Conservation (phyloP, 2,329 filamentous ascomycete genomes). For the Graphium sp. region DNA sequence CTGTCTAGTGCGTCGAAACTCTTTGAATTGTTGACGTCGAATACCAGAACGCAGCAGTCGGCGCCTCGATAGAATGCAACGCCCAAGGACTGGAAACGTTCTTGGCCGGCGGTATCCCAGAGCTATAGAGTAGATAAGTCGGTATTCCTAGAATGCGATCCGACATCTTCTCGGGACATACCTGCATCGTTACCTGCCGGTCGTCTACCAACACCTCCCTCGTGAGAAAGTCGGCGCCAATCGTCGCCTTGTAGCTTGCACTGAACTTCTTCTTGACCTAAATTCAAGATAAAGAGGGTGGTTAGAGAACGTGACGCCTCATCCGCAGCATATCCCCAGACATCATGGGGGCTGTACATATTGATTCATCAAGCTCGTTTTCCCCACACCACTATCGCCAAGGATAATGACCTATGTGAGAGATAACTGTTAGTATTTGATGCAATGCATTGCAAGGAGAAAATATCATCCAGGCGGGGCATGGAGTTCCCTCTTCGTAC, state of each 20-base stretch:
- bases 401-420: conserved; percentile 79
- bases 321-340: too few relatives aligned
- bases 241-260: conserved; percentile 98
- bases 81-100: conserved; percentile 91
- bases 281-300: conserved; percentile 3
- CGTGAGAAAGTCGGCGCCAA: conserved; percentile 95
- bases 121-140: conserved; percentile 35
- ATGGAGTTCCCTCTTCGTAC: too few relatives aligned
- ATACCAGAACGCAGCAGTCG: conserved; percentile 94
- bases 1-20: conserved; percentile 97
- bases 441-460: conserved; percentile 4
- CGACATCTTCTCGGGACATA: conserved; percentile 19
- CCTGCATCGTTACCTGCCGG: conserved; percentile 96
- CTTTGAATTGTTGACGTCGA: conserved; percentile 98
- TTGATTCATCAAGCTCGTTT: conserved; percentile 99
- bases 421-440: conserved; percentile 1
- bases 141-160: neutral
- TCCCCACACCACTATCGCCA: conserved; percentile 95
- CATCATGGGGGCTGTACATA: conserved; percentile 91
- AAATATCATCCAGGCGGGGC: neutral
- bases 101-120: conserved; percentile 95
- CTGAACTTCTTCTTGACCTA: conserved; percentile 99
- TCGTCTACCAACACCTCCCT: conserved; percentile 97
- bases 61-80: conserved; percentile 96
- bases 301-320: conserved; percentile 3